Base-by-base conservation (phyloP, 257 asterid genomes). In the Solanum pinnatisectum region DNA sequence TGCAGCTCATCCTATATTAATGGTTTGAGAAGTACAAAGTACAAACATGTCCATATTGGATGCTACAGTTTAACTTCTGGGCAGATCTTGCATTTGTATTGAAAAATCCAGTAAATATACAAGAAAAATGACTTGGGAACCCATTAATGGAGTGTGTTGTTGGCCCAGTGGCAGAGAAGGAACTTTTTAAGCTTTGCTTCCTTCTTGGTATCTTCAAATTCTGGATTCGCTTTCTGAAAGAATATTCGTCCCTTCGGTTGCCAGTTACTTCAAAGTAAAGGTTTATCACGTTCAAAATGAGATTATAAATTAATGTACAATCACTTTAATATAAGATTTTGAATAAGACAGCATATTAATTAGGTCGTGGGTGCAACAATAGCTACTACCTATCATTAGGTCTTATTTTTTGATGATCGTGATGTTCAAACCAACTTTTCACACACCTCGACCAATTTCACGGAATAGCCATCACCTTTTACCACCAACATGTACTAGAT, bases 1-100 rank as follows among this genome's bases (percentile, higher is more conserved):
- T 81, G 98, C 97, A n/a, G 98, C 96, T 87, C 99, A 96, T 67
- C 98, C 99, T 14, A 93, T 44, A 98, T 95, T 36, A 97, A 94
- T 77, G 98, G 98, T 76, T 79, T 89, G 89, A 95, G 98, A 89
- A 95, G 98, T 96, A 94, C 99, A 86, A 96, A 96, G 98, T 96
- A 94, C 98, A 86, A 97, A 97, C 94, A 94, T 96, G 98, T 93
- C 98, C 5, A 88, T 97, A 37, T 25, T 95, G 89, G 98, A 97
- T 89, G 97, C 5, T n/a, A 65, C 16, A 11, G 33, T 65, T 65
- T n/a, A 5, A 65, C 72, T n/a, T 63, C 10, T 2, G 33, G 7
- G 33, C 71, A 6, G 32, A 63, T 63, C 33, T n/a, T 63, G 33
- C 30, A 23, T 10, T 63, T 63, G 32, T 63, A 63, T 22, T 59